Evolutionary conservation across 2,329 filamentous ascomycete genomes (phyloP), one percentile per base, ranked within the genome.

Genomic region (Plectosphaerella plurivora): DNA sequence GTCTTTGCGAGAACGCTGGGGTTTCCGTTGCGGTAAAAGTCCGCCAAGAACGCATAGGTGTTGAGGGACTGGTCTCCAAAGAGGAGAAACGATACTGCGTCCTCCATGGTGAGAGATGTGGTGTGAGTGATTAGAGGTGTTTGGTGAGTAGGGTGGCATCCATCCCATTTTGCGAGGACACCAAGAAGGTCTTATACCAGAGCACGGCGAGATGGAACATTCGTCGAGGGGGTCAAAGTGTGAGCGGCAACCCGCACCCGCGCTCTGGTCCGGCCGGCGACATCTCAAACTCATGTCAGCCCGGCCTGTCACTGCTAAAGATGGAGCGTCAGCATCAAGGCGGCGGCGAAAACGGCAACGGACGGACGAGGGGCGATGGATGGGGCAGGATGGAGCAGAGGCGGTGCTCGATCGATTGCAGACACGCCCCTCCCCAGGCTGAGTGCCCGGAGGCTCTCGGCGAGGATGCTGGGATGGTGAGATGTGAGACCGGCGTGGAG

Each of bases 1-100:
- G 79, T 81, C 60, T 75, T 77, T 47, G 86, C 76, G 24, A 87
- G 73, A 47, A 77, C 63, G 58, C 77, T 75, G 35, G 72, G 72
- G 55, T 72, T 68, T 39, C 69, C 69, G 55, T 69, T 66, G 50
- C 73, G 73, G 61, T 69, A 76, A 60, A 79, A 77, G 53, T 77
- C 72, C 49, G 82, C 79, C 55, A 89, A 70, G 58, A 87, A 82
- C 59, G 72, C 73, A 64, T 86, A 81, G 60, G 84, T 84, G 66
- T 87, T 83, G 61, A 83, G 76, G 55, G 85, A 88, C 70, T 89
- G 86, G 64, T 89, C 86, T 71, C 85, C 85, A 65, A 88, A 87
- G 56, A 88, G 79, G 66, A 87, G 78, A 65, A 77, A 80, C 50
- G 73, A 72, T 67, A 78, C 70, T 63, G 74, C 68, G 66, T 72